These are phyloP conservation scores for Salix caprea DNA, from an alignment of 345 rosid species.

Conservation along the genomic window DNA sequence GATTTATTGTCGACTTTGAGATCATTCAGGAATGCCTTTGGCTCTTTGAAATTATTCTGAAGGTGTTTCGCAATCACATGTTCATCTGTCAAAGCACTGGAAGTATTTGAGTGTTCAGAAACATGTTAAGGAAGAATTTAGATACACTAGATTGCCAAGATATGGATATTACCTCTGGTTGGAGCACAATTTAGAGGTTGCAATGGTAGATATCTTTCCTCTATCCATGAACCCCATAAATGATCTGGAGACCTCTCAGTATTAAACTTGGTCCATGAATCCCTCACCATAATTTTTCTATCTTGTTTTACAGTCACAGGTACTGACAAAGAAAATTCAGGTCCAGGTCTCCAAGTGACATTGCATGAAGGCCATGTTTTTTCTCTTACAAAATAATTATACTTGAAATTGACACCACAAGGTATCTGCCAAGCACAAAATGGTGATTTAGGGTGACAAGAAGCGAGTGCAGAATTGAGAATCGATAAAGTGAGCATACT, in stretches of 20 bases:
- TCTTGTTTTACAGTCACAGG: conserved; percentile 44
- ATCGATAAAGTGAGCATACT: neutral
- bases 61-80: conserved; percentile 24
- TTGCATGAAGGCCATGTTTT: conserved; percentile 44
- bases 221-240: conserved; percentile 80
- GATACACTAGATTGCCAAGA: conserved; percentile 18
- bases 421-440: conserved; percentile 53
- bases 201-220: conserved; percentile 43
- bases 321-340: conserved; percentile 64
- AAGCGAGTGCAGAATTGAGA: neutral
- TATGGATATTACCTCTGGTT: conserved; percentile 55
- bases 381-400: conserved; percentile 64
- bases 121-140: conserved; percentile 34
- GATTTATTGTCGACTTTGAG: conserved; percentile 32
- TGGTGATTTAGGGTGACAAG: conserved; percentile 5
- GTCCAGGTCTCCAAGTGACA: conserved; percentile 79
- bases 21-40: conserved; percentile 35
- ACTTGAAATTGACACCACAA: conserved; percentile 71
- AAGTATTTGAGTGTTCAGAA: conserved; percentile 87
- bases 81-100: conserved; percentile 96
- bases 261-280: conserved; percentile 66
- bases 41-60: conserved; percentile 24
- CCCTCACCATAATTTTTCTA: conserved; percentile 53
- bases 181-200: conserved; percentile 29
- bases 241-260: conserved; percentile 31